These are phyloP conservation scores for Tuber magnatum DNA, from an alignment of 495 filamentous ascomycete species.

Conservation along the genomic window DNA sequence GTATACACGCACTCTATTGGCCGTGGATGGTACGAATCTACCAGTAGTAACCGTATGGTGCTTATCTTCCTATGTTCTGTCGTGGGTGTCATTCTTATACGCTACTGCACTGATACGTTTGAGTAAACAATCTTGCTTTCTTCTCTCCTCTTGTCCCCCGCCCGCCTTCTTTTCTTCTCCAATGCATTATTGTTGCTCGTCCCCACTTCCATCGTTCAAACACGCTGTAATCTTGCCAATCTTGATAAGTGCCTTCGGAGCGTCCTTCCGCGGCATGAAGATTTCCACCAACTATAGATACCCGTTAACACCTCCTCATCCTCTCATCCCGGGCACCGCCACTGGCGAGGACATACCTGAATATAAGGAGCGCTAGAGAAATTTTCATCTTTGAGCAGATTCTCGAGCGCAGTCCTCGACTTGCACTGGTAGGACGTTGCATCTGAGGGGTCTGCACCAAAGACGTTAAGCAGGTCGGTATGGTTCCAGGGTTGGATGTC, in stretches of 20 bases:
- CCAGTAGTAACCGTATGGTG: not conserved
- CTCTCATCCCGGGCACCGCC: not conserved
- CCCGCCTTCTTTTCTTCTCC: not conserved
- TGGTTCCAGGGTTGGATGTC: slow-evolving; percentile 70
- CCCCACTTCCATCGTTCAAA: not conserved
- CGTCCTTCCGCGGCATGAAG: slow-evolving; percentile 77
- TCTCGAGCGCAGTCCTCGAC: slow-evolving; percentile 61
- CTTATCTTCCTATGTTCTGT: not conserved
- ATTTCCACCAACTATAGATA: slow-evolving; percentile 69
- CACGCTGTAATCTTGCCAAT: slow-evolving; percentile 58
- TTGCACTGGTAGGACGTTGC: slow-evolving; percentile 62
- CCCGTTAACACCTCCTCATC: slow-evolving; percentile 34
- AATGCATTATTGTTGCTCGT: not conserved
- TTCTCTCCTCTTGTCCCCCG: not conserved
- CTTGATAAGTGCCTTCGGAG: slow-evolving; percentile 61
- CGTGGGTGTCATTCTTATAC: not conserved
- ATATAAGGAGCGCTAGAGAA: slow-evolving; percentile 51
- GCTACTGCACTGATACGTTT: not conserved
- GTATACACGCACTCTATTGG: not conserved
- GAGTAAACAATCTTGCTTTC: not conserved
- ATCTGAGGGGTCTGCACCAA: slow-evolving; percentile 55
- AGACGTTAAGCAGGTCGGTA: slow-evolving; percentile 58
- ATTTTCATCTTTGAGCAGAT: slow-evolving; percentile 58
- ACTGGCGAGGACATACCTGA: slow-evolving; percentile 36
- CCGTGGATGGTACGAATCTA: not conserved